Evolutionary conservation across 1,139 yeast species (phyloP), one percentile per base, ranked within the genome.

Genomic region (Yamadazyma atmosphaerica): DNA sequence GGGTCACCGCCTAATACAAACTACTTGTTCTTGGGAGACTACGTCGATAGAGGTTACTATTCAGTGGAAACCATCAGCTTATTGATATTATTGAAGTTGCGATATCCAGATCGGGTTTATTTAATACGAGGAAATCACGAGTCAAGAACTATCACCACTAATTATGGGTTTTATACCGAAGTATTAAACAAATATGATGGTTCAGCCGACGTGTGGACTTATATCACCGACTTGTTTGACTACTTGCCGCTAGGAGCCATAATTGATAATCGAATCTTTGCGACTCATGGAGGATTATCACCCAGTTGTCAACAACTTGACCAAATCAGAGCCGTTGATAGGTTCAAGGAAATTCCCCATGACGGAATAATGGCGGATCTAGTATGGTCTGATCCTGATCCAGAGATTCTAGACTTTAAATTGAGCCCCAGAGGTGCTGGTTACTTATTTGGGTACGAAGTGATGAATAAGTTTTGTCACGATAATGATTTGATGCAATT

Each of bases 291-390:
- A 2, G 98, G 98, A 0, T 57, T 85, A 12, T 88, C 96, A 10
- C 98, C 98, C 1, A 86, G 92, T 52, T 88, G 95, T 39, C 98
- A 90, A 55, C 86, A 95, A 21, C 74, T 92, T 28, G 98, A 92
- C 57, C 97, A 94, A 52, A 87, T 92, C 42, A 73, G 86, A 49
- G 83, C 94, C 18, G 81, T 94, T 18, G 98, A 94, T 58, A 62
- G 99, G 46, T 90, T 89, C 61, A 79, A 81, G 48, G 98, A 94
- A 58, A 89, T 92, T 19, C 98, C 99, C 1, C 98, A 94, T 53
- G 98, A 92, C 58, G 98, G 98, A 0, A 95, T 96, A 22, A 94
- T 92, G 98, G 98, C 98, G 1, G 99, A 92, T 60, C 68, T 92
- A 41, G 97, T 92, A 13, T 92, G 99, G 99, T 85, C 95, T 10